These are phyloP conservation scores for Arthrobotrys megalospora DNA, from an alignment of 2,329 filamentous ascomycete genomes.

Conservation along the genomic window DNA sequence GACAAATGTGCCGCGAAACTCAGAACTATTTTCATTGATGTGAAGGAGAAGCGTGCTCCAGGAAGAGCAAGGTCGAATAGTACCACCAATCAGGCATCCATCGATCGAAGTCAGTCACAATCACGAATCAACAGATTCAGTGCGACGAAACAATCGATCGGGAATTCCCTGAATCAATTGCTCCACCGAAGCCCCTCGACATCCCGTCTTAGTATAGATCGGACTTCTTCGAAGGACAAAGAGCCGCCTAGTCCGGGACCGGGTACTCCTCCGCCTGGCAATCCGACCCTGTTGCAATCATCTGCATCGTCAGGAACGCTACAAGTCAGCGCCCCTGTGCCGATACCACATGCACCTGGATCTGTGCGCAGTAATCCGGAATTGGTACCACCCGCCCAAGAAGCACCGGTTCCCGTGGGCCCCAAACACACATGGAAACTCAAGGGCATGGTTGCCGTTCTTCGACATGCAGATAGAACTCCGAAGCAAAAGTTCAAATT, in stretches of 20 bases:
- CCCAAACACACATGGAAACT: conserved; percentile 97
- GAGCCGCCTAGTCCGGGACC: conserved; percentile 52
- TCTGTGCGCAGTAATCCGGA: conserved; percentile 57
- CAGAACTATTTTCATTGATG: conserved; percentile 87
- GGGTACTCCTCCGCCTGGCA: conserved; percentile 37
- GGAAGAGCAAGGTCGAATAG: conserved; percentile 71
- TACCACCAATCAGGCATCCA: conserved; percentile 62
- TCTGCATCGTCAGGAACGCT: conserved; percentile 68
- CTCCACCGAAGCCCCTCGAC: conserved; percentile 59
- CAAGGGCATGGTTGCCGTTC: conserved; percentile 96
- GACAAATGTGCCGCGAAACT: conserved; percentile 89
- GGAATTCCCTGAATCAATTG: conserved; percentile 56
- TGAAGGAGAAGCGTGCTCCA: conserved; percentile 68
- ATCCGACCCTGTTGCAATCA: conserved; percentile 64
- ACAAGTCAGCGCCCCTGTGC: conserved; percentile 67
- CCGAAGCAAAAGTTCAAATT: conserved; percentile 99
- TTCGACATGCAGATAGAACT: conserved; percentile 95
- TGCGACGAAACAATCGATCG: conserved; percentile 55
- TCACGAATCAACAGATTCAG: conserved; percentile 60
- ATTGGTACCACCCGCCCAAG: conserved; percentile 65
- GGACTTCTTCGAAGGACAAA: conserved; percentile 62
- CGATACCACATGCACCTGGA: conserved; percentile 64
- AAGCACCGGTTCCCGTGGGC: conserved; percentile 76
- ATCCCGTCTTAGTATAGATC: conserved; percentile 56
- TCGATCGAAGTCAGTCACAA: conserved; percentile 64